phyloP scores from a whole-genome alignment of 1,284 basidiomycete species.

The Paramarasmius palmivorus region DNA sequence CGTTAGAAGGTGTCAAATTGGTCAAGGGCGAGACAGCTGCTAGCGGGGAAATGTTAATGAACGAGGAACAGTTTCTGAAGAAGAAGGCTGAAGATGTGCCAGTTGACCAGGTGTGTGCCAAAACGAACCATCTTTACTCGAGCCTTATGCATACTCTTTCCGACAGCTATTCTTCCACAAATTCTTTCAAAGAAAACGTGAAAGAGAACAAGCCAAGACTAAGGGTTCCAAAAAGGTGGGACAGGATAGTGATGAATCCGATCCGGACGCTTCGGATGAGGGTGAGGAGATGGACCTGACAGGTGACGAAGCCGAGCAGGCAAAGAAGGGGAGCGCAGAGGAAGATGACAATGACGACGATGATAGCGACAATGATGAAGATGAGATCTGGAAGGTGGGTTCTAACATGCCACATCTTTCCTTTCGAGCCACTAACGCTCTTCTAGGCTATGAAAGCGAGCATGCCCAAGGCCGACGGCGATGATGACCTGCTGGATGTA shows the following conservation, averaged over 20 bases:
- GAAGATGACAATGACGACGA: slow-evolving; percentile 25
- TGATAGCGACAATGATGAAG: slow-evolving; percentile 45
- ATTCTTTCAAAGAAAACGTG: slow-evolving; percentile 65
- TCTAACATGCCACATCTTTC: slow-evolving; percentile 1
- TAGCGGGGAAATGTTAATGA: slow-evolving; percentile 55
- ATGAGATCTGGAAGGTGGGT: slow-evolving; percentile 83
- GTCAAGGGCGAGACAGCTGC: slow-evolving; percentile 64
- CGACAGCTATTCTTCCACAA: slow-evolving; percentile 66
- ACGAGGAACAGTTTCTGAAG: slow-evolving; percentile 80
- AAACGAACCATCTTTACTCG: not conserved
- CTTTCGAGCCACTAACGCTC: slow-evolving; percentile 3
- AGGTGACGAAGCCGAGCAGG: slow-evolving; percentile 43
- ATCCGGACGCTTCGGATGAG: slow-evolving; percentile 32
- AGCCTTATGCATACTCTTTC: slow-evolving; percentile 1
- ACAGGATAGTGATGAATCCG: slow-evolving; percentile 38
- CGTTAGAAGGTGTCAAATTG: slow-evolving; percentile 67
- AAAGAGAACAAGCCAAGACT: slow-evolving; percentile 46
- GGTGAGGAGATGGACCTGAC: slow-evolving; percentile 42
- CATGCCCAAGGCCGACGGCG: slow-evolving; percentile 62
- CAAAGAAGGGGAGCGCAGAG: slow-evolving; percentile 24
- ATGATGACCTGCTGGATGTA: slow-evolving; percentile 43
- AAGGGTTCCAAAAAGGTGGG: slow-evolving; percentile 34
- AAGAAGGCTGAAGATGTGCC: slow-evolving; percentile 77
- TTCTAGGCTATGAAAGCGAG: slow-evolving; percentile 80
- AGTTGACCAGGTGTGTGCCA: slow-evolving; percentile 74